Conservation (phyloP, 2,329 filamentous ascomycete genomes). For the Fusarium xylarioides region DNA sequence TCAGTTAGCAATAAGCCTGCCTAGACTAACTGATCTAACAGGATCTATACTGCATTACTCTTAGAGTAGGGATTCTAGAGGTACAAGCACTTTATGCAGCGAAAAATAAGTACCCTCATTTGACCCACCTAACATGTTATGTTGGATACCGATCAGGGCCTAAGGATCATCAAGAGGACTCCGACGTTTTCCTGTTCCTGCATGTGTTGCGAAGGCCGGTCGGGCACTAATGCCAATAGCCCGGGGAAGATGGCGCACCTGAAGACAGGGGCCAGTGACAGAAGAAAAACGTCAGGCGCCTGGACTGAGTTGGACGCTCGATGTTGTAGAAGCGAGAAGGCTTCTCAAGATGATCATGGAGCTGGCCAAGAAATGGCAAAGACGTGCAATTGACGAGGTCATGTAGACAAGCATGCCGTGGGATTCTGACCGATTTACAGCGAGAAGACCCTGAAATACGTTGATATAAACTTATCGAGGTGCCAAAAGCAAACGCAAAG, state of each 20-base stretch:
- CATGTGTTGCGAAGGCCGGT: neutral
- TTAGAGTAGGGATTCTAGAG: no score
- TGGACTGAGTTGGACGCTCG: neutral
- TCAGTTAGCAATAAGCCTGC: no score
- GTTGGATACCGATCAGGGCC: no score
- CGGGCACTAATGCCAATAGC: neutral
- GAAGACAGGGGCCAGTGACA: neutral
- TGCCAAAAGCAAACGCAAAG: neutral
- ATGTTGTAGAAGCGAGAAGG: neutral
- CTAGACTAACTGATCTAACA: no score
- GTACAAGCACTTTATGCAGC: no score
- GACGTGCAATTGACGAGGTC: neutral
- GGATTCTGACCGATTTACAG: no score
- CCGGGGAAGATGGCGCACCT: neutral
- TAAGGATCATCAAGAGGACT: neutral
- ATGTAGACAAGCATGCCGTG: neutral
- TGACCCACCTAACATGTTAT: no score
- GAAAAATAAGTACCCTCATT: no score
- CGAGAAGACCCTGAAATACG: fast-evolving
- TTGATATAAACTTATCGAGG: no score
- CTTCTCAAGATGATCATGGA: neutral
- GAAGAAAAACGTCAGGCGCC: neutral
- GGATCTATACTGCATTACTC: no score
- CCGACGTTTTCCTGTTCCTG: neutral
- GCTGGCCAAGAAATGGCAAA: neutral